phyloP scores from a whole-genome alignment of 2,329 filamentous ascomycete species.

The Paraphoma sp. region DNA sequence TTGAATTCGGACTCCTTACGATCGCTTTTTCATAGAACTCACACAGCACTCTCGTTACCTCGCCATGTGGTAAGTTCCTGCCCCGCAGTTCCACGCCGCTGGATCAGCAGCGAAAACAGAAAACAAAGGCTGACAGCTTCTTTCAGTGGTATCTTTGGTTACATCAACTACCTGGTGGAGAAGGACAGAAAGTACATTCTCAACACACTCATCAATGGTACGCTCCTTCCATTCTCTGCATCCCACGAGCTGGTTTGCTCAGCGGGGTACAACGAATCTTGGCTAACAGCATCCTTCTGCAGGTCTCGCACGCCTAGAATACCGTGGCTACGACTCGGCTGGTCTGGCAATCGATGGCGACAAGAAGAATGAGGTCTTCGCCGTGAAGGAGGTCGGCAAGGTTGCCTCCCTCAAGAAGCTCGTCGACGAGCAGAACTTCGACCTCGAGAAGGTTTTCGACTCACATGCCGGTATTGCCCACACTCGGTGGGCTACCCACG shows the following conservation, averaged over 20 bases:
- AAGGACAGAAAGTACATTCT: constrained; percentile 97
- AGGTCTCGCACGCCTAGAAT: constrained; percentile 96
- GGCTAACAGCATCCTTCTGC: constrained; percentile 34
- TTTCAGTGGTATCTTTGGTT: constrained; percentile 89
- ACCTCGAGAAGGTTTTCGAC: constrained; percentile 92
- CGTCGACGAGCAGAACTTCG: constrained; percentile 81
- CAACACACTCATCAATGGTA: constrained; percentile 94
- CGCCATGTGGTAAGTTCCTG: constrained; percentile 50
- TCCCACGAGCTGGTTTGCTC: constrained; percentile 3
- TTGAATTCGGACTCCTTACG: constrained; percentile 23
- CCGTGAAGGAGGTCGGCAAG: constrained; percentile 99
- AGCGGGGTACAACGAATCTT: constrained; percentile 9
- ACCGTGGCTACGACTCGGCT: constrained; percentile 97
- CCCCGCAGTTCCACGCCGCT: constrained; percentile 9
- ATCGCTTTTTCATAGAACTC: constrained; percentile 37
- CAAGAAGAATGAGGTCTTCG: constrained; percentile 97
- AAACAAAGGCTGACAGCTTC: constrained; percentile 26
- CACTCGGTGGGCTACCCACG: constrained; percentile 98
- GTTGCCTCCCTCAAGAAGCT: constrained; percentile 95
- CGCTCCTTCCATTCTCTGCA: constrained; percentile 45
- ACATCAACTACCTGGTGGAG: constrained; percentile 99
- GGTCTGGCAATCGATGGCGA: constrained; percentile 95
- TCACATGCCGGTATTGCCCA: constrained; percentile 98
- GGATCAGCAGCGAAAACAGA: constrained; percentile 3
- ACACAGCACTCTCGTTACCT: constrained; percentile 32